Evolutionary conservation across 768 basidiomycete genomes (phyloP).

Genomic region (Pulveroboletus sp.): DNA sequence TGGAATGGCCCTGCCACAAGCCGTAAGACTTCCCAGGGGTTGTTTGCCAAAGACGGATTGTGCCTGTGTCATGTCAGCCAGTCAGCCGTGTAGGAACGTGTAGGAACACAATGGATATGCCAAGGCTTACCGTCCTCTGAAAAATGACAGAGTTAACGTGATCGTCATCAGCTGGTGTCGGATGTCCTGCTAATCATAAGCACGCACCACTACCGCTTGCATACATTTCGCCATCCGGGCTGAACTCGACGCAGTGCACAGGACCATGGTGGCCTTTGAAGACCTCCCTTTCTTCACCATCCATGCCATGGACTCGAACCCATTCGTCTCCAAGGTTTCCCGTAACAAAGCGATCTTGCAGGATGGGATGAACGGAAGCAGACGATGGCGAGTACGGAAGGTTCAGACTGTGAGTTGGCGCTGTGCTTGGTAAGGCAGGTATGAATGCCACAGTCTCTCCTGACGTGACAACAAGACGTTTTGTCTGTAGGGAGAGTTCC

Average conservation of each 20-base stretch:
- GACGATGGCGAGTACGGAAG: constrained; percentile 88
- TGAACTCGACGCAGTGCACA: constrained; percentile 89
- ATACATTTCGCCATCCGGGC: constrained; percentile 96
- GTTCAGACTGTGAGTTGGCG: constrained; percentile 68
- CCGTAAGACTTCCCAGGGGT: constrained; percentile 90
- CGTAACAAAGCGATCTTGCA: constrained; percentile 87
- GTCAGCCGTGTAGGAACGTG: constrained; percentile 4
- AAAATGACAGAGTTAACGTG: constrained; percentile 2
- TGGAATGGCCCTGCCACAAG: constrained; percentile 70
- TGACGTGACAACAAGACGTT: constrained; percentile 82
- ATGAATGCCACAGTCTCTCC: constrained; percentile 93
- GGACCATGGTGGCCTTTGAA: constrained; percentile 97
- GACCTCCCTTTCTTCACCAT: constrained; percentile 86
- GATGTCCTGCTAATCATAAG: constrained; percentile 4
- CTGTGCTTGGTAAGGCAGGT: constrained; percentile 59
- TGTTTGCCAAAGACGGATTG: constrained; percentile 97
- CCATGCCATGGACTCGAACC: constrained; percentile 90
- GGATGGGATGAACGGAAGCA: constrained; percentile 88
- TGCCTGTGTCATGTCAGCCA: constrained; percentile 46
- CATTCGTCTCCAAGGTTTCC: constrained; percentile 90
- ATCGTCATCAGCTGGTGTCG: constrained; percentile 6
- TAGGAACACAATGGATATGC: background rate
- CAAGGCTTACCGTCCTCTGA: constrained; percentile 66
- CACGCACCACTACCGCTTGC: constrained; percentile 91
- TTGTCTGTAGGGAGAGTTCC: constrained; percentile 82